phyloP scores from a whole-genome alignment of 352 stramenopile species.

The Albugo candida region DNA sequence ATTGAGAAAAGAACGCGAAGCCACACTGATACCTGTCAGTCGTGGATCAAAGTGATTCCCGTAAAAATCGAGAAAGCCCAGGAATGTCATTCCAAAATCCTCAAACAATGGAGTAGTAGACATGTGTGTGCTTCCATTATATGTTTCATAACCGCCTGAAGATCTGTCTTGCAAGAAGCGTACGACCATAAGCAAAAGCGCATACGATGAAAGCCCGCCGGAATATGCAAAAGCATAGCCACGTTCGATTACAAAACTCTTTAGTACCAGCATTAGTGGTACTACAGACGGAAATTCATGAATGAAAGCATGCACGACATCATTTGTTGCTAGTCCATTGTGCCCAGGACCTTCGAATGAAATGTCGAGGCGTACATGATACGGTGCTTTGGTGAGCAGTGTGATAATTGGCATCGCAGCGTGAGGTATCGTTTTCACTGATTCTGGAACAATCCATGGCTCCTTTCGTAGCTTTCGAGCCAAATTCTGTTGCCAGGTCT shows the following conservation, averaged over 20 bases:
- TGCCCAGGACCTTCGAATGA: conserved; percentile 92
- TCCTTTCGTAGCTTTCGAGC: conserved; percentile 87
- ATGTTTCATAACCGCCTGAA: conserved; percentile 39
- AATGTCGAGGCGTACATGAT: conserved; percentile 85
- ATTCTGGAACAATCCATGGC: conserved; percentile 80
- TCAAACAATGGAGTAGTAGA: conserved; percentile 9
- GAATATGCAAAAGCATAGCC: conserved; percentile 90
- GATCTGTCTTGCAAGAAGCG: conserved; percentile 80
- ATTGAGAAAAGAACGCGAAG: conserved; percentile 61
- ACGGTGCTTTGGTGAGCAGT: conserved; percentile 61
- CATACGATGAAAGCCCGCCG: conserved; percentile 92
- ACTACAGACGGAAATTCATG: conserved; percentile 87
- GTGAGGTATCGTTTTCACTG: conserved; percentile 93
- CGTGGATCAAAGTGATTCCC: conserved; percentile 86
- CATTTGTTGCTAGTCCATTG: conserved; percentile 89
- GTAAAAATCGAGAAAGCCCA: conserved; percentile 96
- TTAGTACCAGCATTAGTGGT: conserved; percentile 93
- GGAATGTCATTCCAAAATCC: conserved; percentile 89
- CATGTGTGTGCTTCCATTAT: conserved; percentile 34
- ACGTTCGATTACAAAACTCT: conserved; percentile 85
- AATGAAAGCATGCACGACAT: conserved; percentile 82
- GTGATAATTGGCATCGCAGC: conserved; percentile 96
- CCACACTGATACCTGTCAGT: conserved; percentile 80
- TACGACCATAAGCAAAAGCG: conserved; percentile 88
- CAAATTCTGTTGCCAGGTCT: conserved; percentile 94